Base-by-base conservation (phyloP, 2,329 filamentous ascomycete genomes). In the Cordyceps cateniannulata region DNA sequence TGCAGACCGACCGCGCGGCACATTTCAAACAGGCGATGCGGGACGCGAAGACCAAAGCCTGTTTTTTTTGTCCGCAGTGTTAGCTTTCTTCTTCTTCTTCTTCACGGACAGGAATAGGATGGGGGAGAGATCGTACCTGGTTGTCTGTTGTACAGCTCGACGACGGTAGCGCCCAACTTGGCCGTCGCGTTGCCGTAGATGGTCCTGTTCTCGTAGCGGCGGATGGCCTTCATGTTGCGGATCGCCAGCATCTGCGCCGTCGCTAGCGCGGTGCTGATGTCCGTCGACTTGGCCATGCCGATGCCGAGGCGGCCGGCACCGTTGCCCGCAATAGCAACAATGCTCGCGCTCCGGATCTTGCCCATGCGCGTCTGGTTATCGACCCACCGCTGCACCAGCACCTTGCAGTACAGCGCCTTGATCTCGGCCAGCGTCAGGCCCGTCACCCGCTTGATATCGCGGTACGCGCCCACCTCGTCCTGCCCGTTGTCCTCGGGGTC, bases 361-460 rank as follows among this genome's bases (percentile, higher is more conserved):
- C 95, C 95, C 76, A 99, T 85, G 79, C 93, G 90, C 24, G 95
- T 98, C 81, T 98, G 93, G 77, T 99, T 98, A 65, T 85, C 80
- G 62, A 99, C 95, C 45, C 76, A 75, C 69, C 93, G 90, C 5
- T 71, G 70, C 51, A 96, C 89, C 51, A 99, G 77, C 52, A 82
- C 80, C 81, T 96, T 96, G 65, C 84, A 77, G 62, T 83, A 79
- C 62, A 96, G 71, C 5, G 70, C 66, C 51, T 80, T 65, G 66
- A 87, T 81, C 25, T 86, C 75, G 55, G 69, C 66, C 61, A 86
- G 75, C 20, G 67, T 76, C 72, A 86, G 71, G 65, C 83, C 83
- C 53, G 82, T 85, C 64, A 79, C 73, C 65, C 75, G 76, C 75
- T 84, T 83, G 67, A 84, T 72, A 63, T 80, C 75, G 67, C 78